Evolutionary conservation across 2,329 filamentous ascomycete genomes (phyloP), one percentile per base, ranked within the genome.

Genomic region (Capronia epimyces): DNA sequence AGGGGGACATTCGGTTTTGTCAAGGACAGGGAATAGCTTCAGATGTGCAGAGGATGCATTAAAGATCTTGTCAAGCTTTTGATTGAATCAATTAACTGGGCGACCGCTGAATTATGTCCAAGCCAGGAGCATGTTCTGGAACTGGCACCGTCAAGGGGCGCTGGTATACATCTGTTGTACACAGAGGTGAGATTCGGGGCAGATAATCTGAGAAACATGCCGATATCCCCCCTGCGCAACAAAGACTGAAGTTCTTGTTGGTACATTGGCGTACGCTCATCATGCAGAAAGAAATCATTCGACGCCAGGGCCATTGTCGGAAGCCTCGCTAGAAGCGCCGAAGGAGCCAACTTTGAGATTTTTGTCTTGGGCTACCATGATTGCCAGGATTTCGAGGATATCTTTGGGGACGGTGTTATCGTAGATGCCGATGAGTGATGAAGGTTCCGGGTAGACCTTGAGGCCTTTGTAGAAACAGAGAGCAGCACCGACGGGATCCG

Each of bases 361-460:
- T 57, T 85, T 81, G 73, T 97, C 93, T 70, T 90, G 82, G 59
- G 90, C 91, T 65, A 98, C 95, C 89, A 98, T 96, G 75, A 96
- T 89, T 60, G 93, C 93, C 57, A 98, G 83, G 63, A 97, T 84
- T 70, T 98, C 91, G 63, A 98, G 83, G 64, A 97, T 87, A 57
- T 90, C 90, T 86, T 96, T 96, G 63, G 91, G 86, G 40, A 97
- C 90, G 25, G 93, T 97, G 81, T 95, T 95, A 72, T 98, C 93
- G 73, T 98, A 98, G 71, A 98, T 95, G 65, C 81, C 81, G 69
- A 98, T 96, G 64, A 98, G 77, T 66, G 97, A 93, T 63, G 84
- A 81, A 10, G 91, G 93, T 64, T 88, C 86, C 46, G 93, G 93
- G 74, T 98, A 98, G 63, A 97, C 93, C 80, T 98, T 98, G 61